A percentile compares a stretch with the other conserved stretches of the same genome.
phyloP scores from a whole-genome alignment of 768 basidiomycete genomes.

The Psilocybe cubensis region DNA sequence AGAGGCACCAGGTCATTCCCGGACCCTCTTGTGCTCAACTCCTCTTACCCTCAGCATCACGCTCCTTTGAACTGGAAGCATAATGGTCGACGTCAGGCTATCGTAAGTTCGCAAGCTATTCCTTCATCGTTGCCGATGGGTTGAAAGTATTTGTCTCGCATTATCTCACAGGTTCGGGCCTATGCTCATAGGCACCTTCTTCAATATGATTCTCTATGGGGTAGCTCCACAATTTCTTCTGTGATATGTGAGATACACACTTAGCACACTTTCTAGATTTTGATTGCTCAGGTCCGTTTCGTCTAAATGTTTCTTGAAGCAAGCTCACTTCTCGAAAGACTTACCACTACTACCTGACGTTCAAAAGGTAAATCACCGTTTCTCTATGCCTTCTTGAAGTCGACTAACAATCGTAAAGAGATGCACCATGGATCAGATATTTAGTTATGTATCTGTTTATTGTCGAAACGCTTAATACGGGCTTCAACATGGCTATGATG shows the following conservation, averaged over 20 bases:
- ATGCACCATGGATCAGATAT: slow-evolving; percentile 43
- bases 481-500: slow-evolving; percentile 46
- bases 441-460: slow-evolving; percentile 48
- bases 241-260: background rate
- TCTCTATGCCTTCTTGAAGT: background rate
- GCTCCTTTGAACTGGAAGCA: slow-evolving; percentile 1
- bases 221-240: slow-evolving; percentile 29
- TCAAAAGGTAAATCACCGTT: slow-evolving; percentile 41
- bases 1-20: slow-evolving; percentile 4
- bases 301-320: background rate
- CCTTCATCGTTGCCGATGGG: background rate
- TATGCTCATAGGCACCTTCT: slow-evolving; percentile 45
- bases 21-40: slow-evolving; percentile 9
- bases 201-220: slow-evolving; percentile 51
- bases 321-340: slow-evolving; percentile 20
- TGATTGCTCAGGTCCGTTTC: slow-evolving; percentile 34
- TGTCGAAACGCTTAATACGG: slow-evolving; percentile 46
- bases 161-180: slow-evolving; percentile 40
- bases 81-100: slow-evolving; percentile 31
- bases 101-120: slow-evolving; percentile 23
- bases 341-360: slow-evolving; percentile 42
- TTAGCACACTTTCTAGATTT: background rate
- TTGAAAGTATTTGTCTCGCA: background rate
- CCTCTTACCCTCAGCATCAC: slow-evolving; percentile 5
- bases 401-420: slow-evolving; percentile 29